Base-by-base conservation (phyloP, 176 grass and related monocot genomes). In the Elymus sibiricus region DNA sequence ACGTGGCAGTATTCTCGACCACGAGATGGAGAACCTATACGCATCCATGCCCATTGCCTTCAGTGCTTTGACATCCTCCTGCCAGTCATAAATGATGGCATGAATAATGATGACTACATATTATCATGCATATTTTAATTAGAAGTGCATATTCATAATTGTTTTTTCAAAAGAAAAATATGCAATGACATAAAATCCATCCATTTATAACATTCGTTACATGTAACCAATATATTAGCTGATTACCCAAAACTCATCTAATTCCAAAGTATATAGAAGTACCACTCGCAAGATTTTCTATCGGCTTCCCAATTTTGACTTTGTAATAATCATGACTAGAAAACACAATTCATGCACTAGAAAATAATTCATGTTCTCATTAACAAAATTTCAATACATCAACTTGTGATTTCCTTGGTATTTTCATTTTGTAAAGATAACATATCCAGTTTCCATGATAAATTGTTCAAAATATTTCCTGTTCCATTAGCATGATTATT, bases 1-100 rank as follows among this genome's bases (percentile, higher is more conserved):
- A 88, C 90, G 39, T 87, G 90, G 86, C 59, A 92, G 64, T 81
- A 92, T 92, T 82, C 90, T 84, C 37, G 78, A 21, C 90, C 90
- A 92, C 21, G 86, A 83, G 64, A 92, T 89, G 51, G 86, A 89
- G 70, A 92, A 83, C 22, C 90, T 88, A 39, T 89, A 91, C 6
- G 86, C 76, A n/a, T 88, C 82, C 86, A 91, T 65, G 24, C 86
- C 90, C 76, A 91, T 88, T 34, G 86, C 86, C 44, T 89, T 92
- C 87, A 92, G 67, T 34, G 37, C 35, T 22, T 5, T 70, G 17
- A 74, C 70, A 47, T 74, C 70, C 40, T 46, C 70, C 70, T 74
- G n/a, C 1, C 16, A 70, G 39, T 27, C 39, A 74, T 5, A 74
- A 25, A 74, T 46, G 16, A 34, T 69, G 14, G 9, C 32, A 70